Conservation (phyloP, 2,329 filamentous ascomycete species). For the Colletotrichum tanaceti region DNA sequence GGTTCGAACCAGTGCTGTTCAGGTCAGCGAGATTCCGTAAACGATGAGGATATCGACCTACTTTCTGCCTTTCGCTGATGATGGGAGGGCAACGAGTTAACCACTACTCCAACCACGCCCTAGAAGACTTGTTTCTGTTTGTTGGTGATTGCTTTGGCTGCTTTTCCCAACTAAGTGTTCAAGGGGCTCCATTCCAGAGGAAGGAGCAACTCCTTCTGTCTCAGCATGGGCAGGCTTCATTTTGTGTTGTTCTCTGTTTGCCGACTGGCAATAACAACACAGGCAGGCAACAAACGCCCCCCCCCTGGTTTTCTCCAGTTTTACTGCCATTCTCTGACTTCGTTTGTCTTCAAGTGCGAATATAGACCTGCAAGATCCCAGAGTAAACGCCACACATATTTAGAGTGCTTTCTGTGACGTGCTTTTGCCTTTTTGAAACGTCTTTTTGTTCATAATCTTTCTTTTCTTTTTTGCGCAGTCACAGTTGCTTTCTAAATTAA, state of each 20-base stretch:
- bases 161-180: no score
- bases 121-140: neutral
- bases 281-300: neutral
- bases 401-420: no score
- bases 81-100: constrained; percentile 40
- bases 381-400: neutral
- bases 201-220: neutral
- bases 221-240: neutral
- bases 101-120: constrained; percentile 37
- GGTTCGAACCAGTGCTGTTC: constrained; percentile 37
- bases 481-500: neutral
- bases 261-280: neutral
- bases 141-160: neutral
- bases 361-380: neutral
- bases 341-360: neutral
- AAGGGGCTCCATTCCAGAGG: no score
- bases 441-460: no score
- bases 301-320: no score
- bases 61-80: constrained; percentile 26
- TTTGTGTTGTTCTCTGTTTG: neutral
- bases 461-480: neutral
- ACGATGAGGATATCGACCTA: constrained; percentile 20
- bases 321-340: no score
- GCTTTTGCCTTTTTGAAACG: no score
- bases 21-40: neutral